These are phyloP conservation scores for Yamadazyma triangularis DNA, from an alignment of 1,139 yeast genomes.

Conservation along the genomic window DNA sequence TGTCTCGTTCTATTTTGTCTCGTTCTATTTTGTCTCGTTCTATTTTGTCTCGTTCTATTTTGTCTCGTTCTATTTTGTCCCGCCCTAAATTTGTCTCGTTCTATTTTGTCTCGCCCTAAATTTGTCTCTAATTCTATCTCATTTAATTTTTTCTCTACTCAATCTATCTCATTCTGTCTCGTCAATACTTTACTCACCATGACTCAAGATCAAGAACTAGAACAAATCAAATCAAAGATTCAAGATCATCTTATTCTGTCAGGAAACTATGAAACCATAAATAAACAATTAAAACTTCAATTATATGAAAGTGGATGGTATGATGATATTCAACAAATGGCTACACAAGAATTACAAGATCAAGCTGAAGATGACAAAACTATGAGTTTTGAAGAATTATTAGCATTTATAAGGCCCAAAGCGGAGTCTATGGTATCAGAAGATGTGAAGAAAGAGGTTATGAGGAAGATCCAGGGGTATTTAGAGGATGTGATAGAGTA, in stretches of 20 bases:
- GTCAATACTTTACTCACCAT: no score
- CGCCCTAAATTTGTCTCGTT: no score
- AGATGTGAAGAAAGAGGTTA: conserved; percentile 54
- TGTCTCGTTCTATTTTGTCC: no score
- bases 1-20: no score
- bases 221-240: conserved; percentile 57
- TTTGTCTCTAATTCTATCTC: no score
- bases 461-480: conserved; percentile 56
- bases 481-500: conserved; percentile 49
- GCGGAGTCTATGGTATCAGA: conserved; percentile 72
- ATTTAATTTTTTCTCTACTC: no score
- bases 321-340: conserved; percentile 62
- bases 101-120: no score
- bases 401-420: conserved; percentile 52
- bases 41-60: no score
- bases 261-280: conserved; percentile 74
- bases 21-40: no score
- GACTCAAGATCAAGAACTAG: conserved; percentile 38
- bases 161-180: no score
- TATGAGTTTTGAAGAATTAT: conserved; percentile 51
- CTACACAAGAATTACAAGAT: conserved; percentile 35
- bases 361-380: conserved; percentile 28
- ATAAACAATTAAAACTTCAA: conserved; percentile 56
- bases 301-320: conserved; percentile 83
- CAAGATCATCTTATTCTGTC: conserved; percentile 69